These are phyloP conservation scores for Mollisia scopiformis DNA, from an alignment of 2,329 filamentous ascomycete species.

Conservation along the genomic window DNA sequence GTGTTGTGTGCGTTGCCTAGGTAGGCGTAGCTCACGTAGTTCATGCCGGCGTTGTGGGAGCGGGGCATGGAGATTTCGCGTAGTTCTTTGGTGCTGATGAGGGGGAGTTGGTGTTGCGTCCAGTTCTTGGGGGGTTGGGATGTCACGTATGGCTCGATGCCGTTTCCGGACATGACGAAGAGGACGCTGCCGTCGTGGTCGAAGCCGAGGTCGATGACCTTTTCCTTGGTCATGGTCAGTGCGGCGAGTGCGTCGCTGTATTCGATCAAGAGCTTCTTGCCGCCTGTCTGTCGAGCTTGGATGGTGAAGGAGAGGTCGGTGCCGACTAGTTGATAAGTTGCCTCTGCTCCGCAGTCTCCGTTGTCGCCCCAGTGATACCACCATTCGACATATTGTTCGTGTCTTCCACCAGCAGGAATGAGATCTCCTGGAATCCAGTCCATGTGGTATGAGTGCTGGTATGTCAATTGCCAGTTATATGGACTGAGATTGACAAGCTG, in stretches of 20 bases:
- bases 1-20: conserved; percentile 26
- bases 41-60: conserved; percentile 26
- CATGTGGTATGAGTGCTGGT: conserved; percentile 23
- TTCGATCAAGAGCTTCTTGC: conserved; percentile 20
- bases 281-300: conserved; percentile 18
- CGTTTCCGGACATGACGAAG: conserved; percentile 26
- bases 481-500: conserved; percentile 25
- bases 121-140: conserved; percentile 23
- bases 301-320: conserved; percentile 21
- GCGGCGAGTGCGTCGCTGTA: conserved; percentile 23
- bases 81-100: conserved; percentile 21
- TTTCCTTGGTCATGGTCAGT: conserved; percentile 23
- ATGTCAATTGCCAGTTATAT: conserved; percentile 25
- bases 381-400: conserved; percentile 24
- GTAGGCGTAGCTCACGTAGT: conserved; percentile 11
- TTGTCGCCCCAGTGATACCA: conserved; percentile 10
- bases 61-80: conserved; percentile 26
- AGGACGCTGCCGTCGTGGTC: conserved; percentile 19
- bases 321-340: conserved; percentile 23
- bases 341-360: conserved; percentile 25
- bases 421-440: conserved; percentile 15
- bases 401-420: conserved; percentile 15
- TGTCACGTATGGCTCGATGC: conserved; percentile 18
- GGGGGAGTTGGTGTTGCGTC: conserved; percentile 27
- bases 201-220: conserved; percentile 20